A percentile compares a stretch with the other conserved stretches of the same genome.
Evolutionary conservation across 1,139 yeast species (phyloP).

Genomic region (Geotrichum europaeum): DNA sequence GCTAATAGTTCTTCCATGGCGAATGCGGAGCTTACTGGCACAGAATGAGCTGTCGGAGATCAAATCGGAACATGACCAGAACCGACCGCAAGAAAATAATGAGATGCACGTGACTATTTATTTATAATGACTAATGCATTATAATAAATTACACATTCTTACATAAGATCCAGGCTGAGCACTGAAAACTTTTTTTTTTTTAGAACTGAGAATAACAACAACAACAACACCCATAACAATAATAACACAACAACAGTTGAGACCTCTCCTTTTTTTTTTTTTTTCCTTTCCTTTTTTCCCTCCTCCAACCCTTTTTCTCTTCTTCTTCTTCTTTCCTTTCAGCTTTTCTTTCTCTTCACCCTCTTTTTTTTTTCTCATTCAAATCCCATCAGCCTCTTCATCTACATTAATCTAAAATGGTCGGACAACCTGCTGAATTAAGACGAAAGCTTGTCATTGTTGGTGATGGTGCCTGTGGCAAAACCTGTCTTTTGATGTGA

Average conservation of each 20-base stretch:
- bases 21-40: background rate
- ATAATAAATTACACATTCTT: background rate
- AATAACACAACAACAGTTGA: background rate
- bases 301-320: background rate
- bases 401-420: conserved; percentile 24
- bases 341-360: background rate
- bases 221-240: background rate
- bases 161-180: background rate
- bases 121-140: background rate
- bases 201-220: background rate
- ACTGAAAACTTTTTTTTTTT: background rate
- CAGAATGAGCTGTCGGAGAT: background rate
- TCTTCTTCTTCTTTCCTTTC: background rate
- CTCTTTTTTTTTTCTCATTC: background rate
- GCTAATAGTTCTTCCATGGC: conserved; percentile 19
- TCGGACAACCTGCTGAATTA: conserved; percentile 35
- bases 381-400: conserved; percentile 10
- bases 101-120: background rate
- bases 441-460: conserved; percentile 80
- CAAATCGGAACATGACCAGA: background rate
- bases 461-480: conserved; percentile 96
- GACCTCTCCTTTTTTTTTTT: background rate
- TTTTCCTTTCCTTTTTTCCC: background rate
- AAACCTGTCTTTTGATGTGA: conserved; percentile 50
- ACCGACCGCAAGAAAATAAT: background rate